These are phyloP conservation scores for Tulasnella sp. DNA, from an alignment of 768 basidiomycete species.

Conservation along the genomic window DNA sequence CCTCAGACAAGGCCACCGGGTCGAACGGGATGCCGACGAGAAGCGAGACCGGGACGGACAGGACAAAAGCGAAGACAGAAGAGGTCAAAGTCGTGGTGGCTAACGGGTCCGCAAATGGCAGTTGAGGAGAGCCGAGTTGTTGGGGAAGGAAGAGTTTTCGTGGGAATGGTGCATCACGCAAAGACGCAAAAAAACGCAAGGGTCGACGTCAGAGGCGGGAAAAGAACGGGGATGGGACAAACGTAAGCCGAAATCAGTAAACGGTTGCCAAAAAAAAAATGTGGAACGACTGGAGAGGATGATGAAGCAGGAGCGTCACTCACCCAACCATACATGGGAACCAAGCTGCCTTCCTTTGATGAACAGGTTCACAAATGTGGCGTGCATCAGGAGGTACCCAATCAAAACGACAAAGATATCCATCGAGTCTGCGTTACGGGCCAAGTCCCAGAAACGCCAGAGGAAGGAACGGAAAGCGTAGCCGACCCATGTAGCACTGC, in stretches of 20 bases:
- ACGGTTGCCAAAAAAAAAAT: conserved; percentile 8
- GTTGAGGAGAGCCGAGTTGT: not conserved
- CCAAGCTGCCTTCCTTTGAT: conserved; percentile 81
- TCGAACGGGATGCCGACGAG: conserved; percentile 81
- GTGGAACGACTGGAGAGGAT: not conserved
- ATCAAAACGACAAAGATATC: conserved; percentile 91
- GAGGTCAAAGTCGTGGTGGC: conserved; percentile 71
- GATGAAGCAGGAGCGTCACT: conserved; percentile 16
- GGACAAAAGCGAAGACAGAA: conserved; percentile 72
- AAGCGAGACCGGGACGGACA: conserved; percentile 68
- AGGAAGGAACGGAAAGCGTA: conserved; percentile 73
- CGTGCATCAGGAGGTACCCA: conserved; percentile 94
- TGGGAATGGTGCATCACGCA: conserved; percentile 13
- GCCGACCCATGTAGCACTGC: conserved; percentile 78
- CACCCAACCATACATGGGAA: conserved; percentile 56
- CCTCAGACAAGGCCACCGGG: conserved; percentile 87
- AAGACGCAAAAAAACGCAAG: conserved; percentile 19
- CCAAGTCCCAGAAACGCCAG: conserved; percentile 75
- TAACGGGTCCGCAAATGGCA: conserved; percentile 9
- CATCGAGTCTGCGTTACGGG: conserved; percentile 90
- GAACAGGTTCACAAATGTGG: conserved; percentile 86
- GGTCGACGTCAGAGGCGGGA: conserved; percentile 20
- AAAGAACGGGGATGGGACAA: conserved; percentile 3
- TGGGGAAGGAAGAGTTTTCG: not conserved
- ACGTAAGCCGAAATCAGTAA: conserved; percentile 11